phyloP scores from a whole-genome alignment of 306 rosid genomes.

The Cucumis cinereus region DNA sequence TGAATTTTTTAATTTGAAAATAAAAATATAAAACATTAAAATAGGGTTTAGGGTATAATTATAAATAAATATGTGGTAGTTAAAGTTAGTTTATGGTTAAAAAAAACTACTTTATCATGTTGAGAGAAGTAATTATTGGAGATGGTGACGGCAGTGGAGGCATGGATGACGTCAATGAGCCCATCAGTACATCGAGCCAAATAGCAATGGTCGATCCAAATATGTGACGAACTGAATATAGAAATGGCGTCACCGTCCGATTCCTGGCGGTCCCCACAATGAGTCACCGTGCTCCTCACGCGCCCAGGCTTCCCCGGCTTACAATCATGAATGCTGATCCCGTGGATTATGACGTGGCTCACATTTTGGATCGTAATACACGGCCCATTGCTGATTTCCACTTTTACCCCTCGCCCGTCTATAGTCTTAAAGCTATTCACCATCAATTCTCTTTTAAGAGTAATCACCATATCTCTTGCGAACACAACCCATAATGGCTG shows the following conservation, averaged over 20 bases:
- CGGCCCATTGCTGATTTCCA: constrained; percentile 66
- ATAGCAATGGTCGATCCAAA: constrained; percentile 85
- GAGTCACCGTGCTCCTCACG: constrained; percentile 38
- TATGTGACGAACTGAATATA: constrained; percentile 41
- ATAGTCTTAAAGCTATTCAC: constrained; percentile 68
- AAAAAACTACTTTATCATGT: constrained; percentile 51
- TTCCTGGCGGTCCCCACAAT: constrained; percentile 47
- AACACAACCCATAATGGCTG: constrained; percentile 66
- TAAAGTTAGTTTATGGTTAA: too few relatives aligned
- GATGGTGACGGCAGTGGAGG: constrained; percentile 62
- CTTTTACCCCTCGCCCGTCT: constrained; percentile 77
- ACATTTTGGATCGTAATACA: constrained; percentile 65
- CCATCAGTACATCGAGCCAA: constrained; percentile 58
- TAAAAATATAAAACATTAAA: too few relatives aligned
- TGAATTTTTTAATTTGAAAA: too few relatives aligned
- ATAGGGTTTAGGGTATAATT: too few relatives aligned
- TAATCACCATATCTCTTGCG: constrained; percentile 43
- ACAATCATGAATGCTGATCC: constrained; percentile 76
- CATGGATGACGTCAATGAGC: constrained; percentile 57
- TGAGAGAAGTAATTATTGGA: constrained; percentile 67
- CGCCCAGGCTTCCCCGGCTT: constrained; percentile 29
- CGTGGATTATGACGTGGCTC: constrained; percentile 68
- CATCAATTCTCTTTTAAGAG: constrained; percentile 52
- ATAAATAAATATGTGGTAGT: too few relatives aligned
- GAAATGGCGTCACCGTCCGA: constrained; percentile 62